These are phyloP conservation scores for Microbotryum silenes-acaulis DNA, from an alignment of 1,284 basidiomycete genomes.

Conservation along the genomic window DNA sequence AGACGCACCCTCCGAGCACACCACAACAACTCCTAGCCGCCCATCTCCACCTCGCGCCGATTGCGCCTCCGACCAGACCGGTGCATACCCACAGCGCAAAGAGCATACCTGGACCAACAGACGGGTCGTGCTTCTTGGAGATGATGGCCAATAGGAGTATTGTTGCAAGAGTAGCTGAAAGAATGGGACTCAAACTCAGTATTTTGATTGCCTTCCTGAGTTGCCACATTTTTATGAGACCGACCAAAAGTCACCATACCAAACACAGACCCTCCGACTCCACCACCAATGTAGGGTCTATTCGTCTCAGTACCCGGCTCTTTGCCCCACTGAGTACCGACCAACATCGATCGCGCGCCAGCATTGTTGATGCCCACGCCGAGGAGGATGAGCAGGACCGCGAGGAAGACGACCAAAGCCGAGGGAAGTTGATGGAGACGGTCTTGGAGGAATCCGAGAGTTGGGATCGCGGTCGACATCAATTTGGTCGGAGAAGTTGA, in stretches of 20 bases:
- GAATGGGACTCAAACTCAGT: not conserved
- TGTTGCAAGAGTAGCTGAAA: slow-evolving; percentile 3
- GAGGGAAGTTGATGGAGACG: slow-evolving; percentile 75
- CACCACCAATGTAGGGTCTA: slow-evolving; percentile 13
- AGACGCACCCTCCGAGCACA: slow-evolving; percentile 5
- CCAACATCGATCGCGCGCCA: slow-evolving; percentile 3
- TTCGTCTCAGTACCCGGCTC: not conserved
- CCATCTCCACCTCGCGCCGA: slow-evolving; percentile 6
- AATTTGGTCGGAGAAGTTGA: not conserved
- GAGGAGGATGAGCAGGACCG: slow-evolving; percentile 12
- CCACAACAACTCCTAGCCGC: not conserved
- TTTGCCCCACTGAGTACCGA: slow-evolving; percentile 1
- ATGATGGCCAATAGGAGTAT: slow-evolving; percentile 4
- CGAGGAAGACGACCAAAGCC: slow-evolving; percentile 49
- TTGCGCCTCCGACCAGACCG: not conserved
- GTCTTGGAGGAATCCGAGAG: slow-evolving; percentile 52
- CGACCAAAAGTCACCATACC: slow-evolving; percentile 3
- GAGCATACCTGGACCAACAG: slow-evolving; percentile 4
- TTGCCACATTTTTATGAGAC: not conserved
- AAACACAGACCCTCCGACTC: slow-evolving; percentile 7
- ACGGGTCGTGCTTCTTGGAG: not conserved
- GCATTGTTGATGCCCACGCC: not conserved
- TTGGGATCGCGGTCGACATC: not conserved
- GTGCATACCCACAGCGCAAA: slow-evolving; percentile 7
- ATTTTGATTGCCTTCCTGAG: too few species aligned